Evolutionary conservation across 306 rosid genomes (phyloP), one percentile per base, ranked within the genome.

Genomic region (Cicer pinnatifidum): DNA sequence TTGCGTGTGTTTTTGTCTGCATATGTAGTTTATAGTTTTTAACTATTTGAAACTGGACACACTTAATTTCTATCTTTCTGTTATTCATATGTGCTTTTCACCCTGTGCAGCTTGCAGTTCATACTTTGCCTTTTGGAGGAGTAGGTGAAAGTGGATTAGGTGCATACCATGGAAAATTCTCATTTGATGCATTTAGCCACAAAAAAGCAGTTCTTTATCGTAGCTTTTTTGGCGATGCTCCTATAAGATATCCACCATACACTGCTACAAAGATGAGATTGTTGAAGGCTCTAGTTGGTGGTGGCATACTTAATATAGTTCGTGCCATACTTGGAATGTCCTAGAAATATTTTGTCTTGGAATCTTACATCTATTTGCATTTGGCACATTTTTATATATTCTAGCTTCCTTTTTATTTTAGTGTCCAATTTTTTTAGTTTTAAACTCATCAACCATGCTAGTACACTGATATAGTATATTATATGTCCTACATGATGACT

Each of bases 81-180:
- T 46, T 62, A 77, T 37, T 46, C 59, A 19, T 41, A 20, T 62
- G 74, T 33, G 33, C 13, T 59, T 19, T 72, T 72, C 57, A 20
- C 9, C 57, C 71, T 71, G 51, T 80, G 85, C 90, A 95, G 99
- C 97, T 92, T 56, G 86, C 97, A 1, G 84, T 85, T 75, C 74
- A 78, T 58, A 74, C 91, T 78, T 75, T 95, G 58, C 99, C 99
- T 15, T 95, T 95, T 82, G 99, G 99, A 45, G 99, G 99, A 85
- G 97, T 95, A 64, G 97, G 96, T 75, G 99, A 95, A 67, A 95
- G 99, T 77, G 99, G 99, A 81, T 75, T 88, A 78, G 99, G 99
- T 69, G 70, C 97, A 63, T 91, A 91, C 83, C 99, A 95, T 67
- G 99, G 99, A 53, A 95, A 95, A 75, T 95, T 91, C 82, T 92